These are phyloP conservation scores for Saitozyma podzolica DNA, from an alignment of 768 basidiomycete genomes.

Conservation along the genomic window DNA sequence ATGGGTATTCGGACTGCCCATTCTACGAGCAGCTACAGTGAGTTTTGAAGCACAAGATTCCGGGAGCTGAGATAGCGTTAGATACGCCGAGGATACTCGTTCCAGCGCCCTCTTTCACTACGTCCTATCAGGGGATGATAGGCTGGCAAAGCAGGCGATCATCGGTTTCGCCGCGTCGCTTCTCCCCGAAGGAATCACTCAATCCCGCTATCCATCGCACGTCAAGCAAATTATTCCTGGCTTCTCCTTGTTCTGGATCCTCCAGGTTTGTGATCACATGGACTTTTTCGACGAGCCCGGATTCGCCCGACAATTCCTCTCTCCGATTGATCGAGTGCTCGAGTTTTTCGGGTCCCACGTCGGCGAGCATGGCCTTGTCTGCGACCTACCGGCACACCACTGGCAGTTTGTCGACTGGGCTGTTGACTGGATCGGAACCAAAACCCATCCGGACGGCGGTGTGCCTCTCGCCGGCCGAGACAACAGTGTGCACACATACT, in stretches of 20 bases:
- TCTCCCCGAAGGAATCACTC: constrained; percentile 19
- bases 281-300: constrained; percentile 24
- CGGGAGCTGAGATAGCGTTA: constrained; percentile 2
- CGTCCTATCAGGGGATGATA: constrained; percentile 33
- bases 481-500: constrained; percentile 14
- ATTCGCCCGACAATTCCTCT: constrained; percentile 21
- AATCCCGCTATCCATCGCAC: constrained; percentile 32
- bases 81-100: constrained; percentile 34
- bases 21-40: constrained; percentile 37
- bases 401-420: constrained; percentile 40
- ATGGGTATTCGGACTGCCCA: constrained; percentile 38
- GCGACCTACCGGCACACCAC: constrained; percentile 17
- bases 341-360: constrained; percentile 32
- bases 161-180: constrained; percentile 27
- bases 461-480: constrained; percentile 22
- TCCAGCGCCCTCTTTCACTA: constrained; percentile 34
- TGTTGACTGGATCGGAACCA: constrained; percentile 15
- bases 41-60: neutral
- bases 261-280: constrained; percentile 30
- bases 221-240: constrained; percentile 33
- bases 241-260: constrained; percentile 33
- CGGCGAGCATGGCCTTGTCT: constrained; percentile 21
- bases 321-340: constrained; percentile 29
- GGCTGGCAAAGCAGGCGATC: constrained; percentile 30
- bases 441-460: constrained; percentile 26